Evolutionary conservation across 106 monocot species (phyloP), one percentile per base, ranked within the genome.

Genomic region (Dendrobium chrysotoxum): DNA sequence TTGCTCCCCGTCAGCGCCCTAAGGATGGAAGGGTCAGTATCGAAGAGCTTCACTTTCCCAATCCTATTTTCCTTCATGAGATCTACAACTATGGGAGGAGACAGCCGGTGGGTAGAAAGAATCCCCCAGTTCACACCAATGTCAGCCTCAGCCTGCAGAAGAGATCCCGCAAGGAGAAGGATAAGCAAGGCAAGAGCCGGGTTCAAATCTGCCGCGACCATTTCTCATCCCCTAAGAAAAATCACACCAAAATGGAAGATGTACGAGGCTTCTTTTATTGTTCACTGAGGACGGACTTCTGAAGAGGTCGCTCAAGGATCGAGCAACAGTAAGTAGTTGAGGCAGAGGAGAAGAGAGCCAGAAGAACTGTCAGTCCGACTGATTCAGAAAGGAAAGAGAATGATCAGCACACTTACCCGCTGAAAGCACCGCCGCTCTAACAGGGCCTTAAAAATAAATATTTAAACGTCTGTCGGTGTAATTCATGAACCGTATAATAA

Each of bases 101-200:
- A 39, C 15, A 94, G 80, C 85, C 77, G 78, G 91, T 98, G 97
- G n/a, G 90, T 86, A 2, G 90, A 82, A 71, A 94, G 57, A 0
- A 88, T 91, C 12, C 97, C 97, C 97, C 97, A 98, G 89, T 98
- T 98, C 80, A 98, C 92, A 5, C 97, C 97, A 77, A 98, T 57
- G 42, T 86, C 87, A 30, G 85, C 86, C 7, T 89, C 87, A 78
- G 75, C 89, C 39, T 64, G 42, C 38, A 82, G 35, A 64, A 47
- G 54, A 39, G 75, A 84, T 75, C 75, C 40, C 30, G 44, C 16
- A 65, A 82, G 20, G 18, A 86, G 31, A 25, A 80, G 25, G 20
- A 86, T 7, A 18, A 75, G 77, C 31, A 80, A 58, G 15, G 86
- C 4, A 53, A 88, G 76, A 40, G 45, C 30, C 18, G 45, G 0